These are phyloP conservation scores for Chrysochromulina parva DNA, from an alignment of 78 protist species.

Conservation along the genomic window DNA sequence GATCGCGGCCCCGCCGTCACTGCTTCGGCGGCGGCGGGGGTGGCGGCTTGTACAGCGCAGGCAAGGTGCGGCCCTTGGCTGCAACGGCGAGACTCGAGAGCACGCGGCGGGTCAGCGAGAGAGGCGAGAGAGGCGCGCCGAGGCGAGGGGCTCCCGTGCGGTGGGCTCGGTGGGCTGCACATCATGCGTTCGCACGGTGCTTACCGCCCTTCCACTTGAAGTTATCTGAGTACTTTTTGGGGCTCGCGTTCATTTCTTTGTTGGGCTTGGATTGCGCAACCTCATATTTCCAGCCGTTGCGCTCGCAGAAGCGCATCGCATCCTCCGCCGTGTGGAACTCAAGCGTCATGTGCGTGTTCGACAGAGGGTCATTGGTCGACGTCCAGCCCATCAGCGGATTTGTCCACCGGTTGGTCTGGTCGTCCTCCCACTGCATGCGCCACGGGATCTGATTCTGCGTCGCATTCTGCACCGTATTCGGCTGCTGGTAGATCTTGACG, in stretches of 20 bases:
- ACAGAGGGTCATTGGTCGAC: not conserved
- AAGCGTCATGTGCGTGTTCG: not conserved
- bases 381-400: conserved; percentile 19
- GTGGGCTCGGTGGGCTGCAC: too few species aligned
- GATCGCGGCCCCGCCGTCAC: too few species aligned
- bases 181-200: too few species aligned
- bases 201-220: not conserved
- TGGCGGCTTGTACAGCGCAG: too few species aligned
- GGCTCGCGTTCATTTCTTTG: not conserved
- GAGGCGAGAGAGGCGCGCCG: too few species aligned
- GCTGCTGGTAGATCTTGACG: not conserved
- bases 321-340: not conserved
- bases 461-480: not conserved
- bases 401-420: not conserved
- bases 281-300: not conserved
- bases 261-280: not conserved
- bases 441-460: not conserved
- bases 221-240: not conserved
- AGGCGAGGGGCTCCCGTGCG: too few species aligned
- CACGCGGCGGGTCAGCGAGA: too few species aligned
- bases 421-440: not conserved
- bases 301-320: not conserved
- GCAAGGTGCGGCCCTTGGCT: too few species aligned
- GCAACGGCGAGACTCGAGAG: too few species aligned
- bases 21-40: too few species aligned